Evolutionary conservation across 108 stramenopile species (phyloP).

Genomic region (Cyclotella atomus): DNA sequence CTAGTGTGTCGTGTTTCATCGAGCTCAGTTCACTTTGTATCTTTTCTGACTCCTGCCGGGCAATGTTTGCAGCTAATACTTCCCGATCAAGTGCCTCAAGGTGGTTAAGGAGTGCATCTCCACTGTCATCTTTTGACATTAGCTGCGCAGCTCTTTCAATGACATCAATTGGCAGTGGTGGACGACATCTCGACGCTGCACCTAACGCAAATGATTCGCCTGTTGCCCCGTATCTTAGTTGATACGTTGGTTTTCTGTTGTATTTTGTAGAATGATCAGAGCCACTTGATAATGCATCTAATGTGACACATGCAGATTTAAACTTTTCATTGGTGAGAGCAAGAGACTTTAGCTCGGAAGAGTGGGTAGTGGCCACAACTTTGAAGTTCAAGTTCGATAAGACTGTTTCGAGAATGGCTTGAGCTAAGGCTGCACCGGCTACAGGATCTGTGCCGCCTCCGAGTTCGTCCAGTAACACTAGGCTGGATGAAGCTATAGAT

Average conservation of each 20-base stretch:
- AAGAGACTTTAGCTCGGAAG: constrained; percentile 74
- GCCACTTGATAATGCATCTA: constrained; percentile 28
- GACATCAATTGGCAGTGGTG: constrained; percentile 68
- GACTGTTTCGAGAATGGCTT: constrained; percentile 75
- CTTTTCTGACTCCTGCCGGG: constrained; percentile 36
- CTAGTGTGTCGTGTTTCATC: constrained; percentile 60
- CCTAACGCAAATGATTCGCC: constrained; percentile 80
- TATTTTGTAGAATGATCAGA: background rate
- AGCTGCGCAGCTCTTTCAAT: constrained; percentile 63
- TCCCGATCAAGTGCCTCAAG: constrained; percentile 61
- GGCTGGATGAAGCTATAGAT: constrained; percentile 9
- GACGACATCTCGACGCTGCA: constrained; percentile 65
- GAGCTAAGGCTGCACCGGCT: constrained; percentile 75
- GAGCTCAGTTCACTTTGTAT: constrained; percentile 25
- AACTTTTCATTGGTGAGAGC: constrained; percentile 57
- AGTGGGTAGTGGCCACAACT: constrained; percentile 83
- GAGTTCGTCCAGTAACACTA: constrained; percentile 79
- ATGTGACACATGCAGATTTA: constrained; percentile 69
- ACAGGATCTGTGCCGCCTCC: constrained; percentile 82
- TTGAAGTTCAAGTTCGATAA: constrained; percentile 40
- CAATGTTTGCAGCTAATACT: constrained; percentile 19
- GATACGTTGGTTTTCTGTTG: constrained; percentile 52
- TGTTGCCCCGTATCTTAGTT: constrained; percentile 71
- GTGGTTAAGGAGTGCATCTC: constrained; percentile 29
- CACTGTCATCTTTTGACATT: constrained; percentile 37